A percentile compares a stretch with the other conserved stretches of the same genome.
Evolutionary conservation across 2,329 filamentous ascomycete genomes (phyloP).

Genomic region (Hypoxylon sp.): DNA sequence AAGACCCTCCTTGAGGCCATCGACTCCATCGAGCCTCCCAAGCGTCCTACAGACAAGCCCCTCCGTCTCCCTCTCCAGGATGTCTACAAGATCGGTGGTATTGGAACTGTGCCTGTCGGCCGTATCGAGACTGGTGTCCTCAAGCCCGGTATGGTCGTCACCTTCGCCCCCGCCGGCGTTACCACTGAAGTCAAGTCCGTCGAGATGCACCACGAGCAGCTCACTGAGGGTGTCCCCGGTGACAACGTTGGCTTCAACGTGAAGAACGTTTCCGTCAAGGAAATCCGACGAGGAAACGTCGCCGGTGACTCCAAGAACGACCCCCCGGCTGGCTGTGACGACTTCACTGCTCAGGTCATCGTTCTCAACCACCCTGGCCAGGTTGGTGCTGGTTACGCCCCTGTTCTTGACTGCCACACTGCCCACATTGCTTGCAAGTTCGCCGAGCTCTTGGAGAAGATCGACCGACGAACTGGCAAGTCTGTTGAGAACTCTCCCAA

Average conservation of each 20-base stretch:
- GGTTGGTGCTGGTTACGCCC: slow-evolving; percentile 98
- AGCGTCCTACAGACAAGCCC: slow-evolving; percentile 97
- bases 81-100: slow-evolving; percentile 99
- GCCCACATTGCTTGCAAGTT: slow-evolving; percentile 99
- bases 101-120: slow-evolving; percentile 99
- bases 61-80: slow-evolving; percentile 99
- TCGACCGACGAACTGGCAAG: slow-evolving; percentile 99
- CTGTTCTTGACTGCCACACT: slow-evolving; percentile 99
- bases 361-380: slow-evolving; percentile 99
- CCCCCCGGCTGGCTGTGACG: slow-evolving; percentile 88
- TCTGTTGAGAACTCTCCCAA: slow-evolving; percentile 91
- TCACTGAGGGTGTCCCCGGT: slow-evolving; percentile 92
- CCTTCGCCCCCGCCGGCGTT: slow-evolving; percentile 98
- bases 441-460: slow-evolving; percentile 99
- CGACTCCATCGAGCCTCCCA: slow-evolving; percentile 92
- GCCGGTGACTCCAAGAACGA: slow-evolving; percentile 99
- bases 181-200: slow-evolving; percentile 99
- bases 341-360: slow-evolving; percentile 99
- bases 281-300: slow-evolving; percentile 99
- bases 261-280: slow-evolving; percentile 99
- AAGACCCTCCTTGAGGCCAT: slow-evolving; percentile 99
- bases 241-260: slow-evolving; percentile 99
- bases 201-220: slow-evolving; percentile 99
- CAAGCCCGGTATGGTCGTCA: slow-evolving; percentile 93
- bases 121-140: slow-evolving; percentile 99